Conservation (phyloP, 2,329 filamentous ascomycete species). For the Aaosphaeria arxii region DNA sequence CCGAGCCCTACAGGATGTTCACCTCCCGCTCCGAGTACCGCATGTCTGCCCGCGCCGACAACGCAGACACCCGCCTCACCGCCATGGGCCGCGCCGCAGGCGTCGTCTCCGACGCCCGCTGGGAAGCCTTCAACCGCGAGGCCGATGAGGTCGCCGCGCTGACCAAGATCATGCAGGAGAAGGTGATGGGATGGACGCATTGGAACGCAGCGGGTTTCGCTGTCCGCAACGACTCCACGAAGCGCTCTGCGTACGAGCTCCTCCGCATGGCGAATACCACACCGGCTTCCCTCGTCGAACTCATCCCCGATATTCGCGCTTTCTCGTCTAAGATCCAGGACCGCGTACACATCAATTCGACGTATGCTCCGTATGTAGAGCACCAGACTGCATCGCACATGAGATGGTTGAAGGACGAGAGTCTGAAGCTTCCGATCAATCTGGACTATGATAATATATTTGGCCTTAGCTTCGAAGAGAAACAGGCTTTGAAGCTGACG, state of each 20-base stretch:
- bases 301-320: conserved; percentile 55
- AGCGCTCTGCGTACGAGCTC: conserved; percentile 74
- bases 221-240: conserved; percentile 63
- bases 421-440: conserved; percentile 66
- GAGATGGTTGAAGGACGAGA: conserved; percentile 73
- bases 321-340: conserved; percentile 60
- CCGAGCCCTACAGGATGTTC: conserved; percentile 98
- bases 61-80: conserved; percentile 86
- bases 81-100: conserved; percentile 72
- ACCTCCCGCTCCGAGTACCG: conserved; percentile 94
- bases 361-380: conserved; percentile 82
- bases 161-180: conserved; percentile 56
- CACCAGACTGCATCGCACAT: conserved; percentile 66
- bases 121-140: conserved; percentile 66
- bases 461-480: conserved; percentile 79
- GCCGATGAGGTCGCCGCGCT: conserved; percentile 67
- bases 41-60: conserved; percentile 88
- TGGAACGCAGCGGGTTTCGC: conserved; percentile 72
- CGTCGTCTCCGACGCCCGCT: conserved; percentile 74
- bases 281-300: conserved; percentile 54
- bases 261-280: conserved; percentile 60
- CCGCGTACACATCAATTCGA: conserved; percentile 76
- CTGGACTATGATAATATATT: conserved; percentile 72
- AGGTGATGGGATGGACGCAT: conserved; percentile 56
- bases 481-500: conserved; percentile 64